These are phyloP conservation scores for Wickerhamiella vanderwaltii DNA, from an alignment of 805 yeast species.

Conservation along the genomic window DNA sequence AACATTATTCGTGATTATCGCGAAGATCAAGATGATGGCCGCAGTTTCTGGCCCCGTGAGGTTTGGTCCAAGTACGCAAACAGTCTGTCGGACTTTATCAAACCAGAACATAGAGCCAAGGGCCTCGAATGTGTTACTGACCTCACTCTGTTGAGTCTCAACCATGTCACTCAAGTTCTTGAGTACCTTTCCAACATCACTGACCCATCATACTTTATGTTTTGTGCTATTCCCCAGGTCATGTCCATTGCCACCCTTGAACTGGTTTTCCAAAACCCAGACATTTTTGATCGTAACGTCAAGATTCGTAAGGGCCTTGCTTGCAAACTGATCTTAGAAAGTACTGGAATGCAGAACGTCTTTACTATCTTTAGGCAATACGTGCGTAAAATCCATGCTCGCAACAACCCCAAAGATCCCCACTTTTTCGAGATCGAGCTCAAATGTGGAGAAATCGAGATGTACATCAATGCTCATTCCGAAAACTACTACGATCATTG, in stretches of 20 bases:
- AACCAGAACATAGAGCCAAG: conserved; percentile 35
- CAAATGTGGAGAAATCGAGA: conserved; percentile 79
- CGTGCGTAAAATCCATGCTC: conserved; percentile 62
- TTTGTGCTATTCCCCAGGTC: conserved; percentile 97
- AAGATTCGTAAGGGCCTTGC: conserved; percentile 89
- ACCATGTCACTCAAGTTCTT: conserved; percentile 65
- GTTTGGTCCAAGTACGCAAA: conserved; percentile 78
- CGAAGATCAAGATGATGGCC: conserved; percentile 82
- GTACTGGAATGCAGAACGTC: conserved; percentile 65
- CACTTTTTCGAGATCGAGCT: conserved; percentile 74
- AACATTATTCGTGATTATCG: conserved; percentile 90
- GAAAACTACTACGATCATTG: conserved; percentile 12
- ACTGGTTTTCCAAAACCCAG: conserved; percentile 66
- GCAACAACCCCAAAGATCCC: conserved; percentile 71
- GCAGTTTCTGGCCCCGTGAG: conserved; percentile 94
- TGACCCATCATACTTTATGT: conserved; percentile 75
- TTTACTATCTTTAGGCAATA: conserved; percentile 66
- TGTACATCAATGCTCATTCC: conserved; percentile 50
- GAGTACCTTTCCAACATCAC: conserved; percentile 60
- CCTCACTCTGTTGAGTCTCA: conserved; percentile 63
- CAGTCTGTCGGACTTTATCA: conserved; percentile 43
- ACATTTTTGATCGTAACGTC: conserved; percentile 56
- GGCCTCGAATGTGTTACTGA: conserved; percentile 75
- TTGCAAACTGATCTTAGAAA: conserved; percentile 55
- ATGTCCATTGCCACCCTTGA: conserved; percentile 97